Evolutionary conservation across 2,329 filamentous ascomycete species (phyloP), one percentile per base, ranked within the genome.

Genomic region (Cladosporium phlei): DNA sequence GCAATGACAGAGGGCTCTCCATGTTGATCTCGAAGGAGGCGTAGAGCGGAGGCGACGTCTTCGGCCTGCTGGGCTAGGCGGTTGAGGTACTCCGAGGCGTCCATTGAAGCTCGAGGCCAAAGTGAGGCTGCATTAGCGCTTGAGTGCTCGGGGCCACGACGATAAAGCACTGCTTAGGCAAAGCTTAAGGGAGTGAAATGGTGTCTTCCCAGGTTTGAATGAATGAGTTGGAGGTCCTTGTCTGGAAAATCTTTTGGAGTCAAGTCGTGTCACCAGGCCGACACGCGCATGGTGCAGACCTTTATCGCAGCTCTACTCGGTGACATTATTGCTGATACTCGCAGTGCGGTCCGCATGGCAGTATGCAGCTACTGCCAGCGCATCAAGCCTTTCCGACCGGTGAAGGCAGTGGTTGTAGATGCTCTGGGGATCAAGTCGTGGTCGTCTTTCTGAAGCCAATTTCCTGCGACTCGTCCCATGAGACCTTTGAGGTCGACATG

Each of bases 11-110:
- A 68, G 6, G 74, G 71, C 38, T 27, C 22, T 6, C 12, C n/a
- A 10, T 34, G 16, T 16, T 20, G 68, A 47, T 66, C 65, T 39
- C 74, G 64, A 59, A 80, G 78, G 33, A 64, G 58, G 50, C 67
- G 66, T 50, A 82, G 69, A 48, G 69, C 72, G 43, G 69, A 66
- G 39, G 75, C 75, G 52, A 75, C 70, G 38, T 78, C 74, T 58
- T 78, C 73, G 51, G 74, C 73, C 45, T 69, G 67, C 55, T 69
- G 66, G 56, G 75, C 71, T 52, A 70, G 60, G 43, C 61, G 59
- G 48, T 57, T 54, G 74, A 50, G 17, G 42, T 40, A 30, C 43
- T 51, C 28, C 47, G 39, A 30, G 27, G 35, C 19, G 20, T 44
- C 30, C 38, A 44, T 37, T 22, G 34, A 11, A 32, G 33, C 27